These are phyloP conservation scores for Aspergillus alliaceus DNA, from an alignment of 2,329 filamentous ascomycete genomes.

Conservation along the genomic window DNA sequence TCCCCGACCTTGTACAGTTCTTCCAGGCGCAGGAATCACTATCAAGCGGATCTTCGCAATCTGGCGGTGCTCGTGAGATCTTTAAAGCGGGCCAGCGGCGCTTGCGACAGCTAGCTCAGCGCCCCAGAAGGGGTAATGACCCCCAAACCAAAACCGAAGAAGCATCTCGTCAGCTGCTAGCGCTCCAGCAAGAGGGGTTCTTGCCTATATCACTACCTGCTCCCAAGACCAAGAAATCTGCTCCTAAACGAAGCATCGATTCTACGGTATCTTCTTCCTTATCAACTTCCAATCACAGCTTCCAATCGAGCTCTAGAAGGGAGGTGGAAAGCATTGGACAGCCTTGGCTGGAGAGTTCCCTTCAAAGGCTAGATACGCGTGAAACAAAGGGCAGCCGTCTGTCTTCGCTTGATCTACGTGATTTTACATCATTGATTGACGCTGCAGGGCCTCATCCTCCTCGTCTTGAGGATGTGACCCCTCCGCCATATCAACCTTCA, in stretches of 20 bases:
- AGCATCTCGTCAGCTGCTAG: constrained; percentile 26
- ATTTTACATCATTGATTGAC: constrained; percentile 36
- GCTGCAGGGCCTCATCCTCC: constrained; percentile 28
- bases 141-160: constrained; percentile 26
- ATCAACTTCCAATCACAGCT: constrained; percentile 18
- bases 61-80: constrained; percentile 28
- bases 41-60: constrained; percentile 17
- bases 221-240: constrained; percentile 13
- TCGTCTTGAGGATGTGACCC: constrained; percentile 21
- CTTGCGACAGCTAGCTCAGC: constrained; percentile 34
- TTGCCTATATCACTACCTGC: constrained; percentile 15
- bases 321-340: constrained; percentile 40
- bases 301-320: constrained; percentile 30
- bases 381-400: constrained; percentile 21
- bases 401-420: constrained; percentile 31
- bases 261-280: constrained; percentile 15
- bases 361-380: constrained; percentile 15
- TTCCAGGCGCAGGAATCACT: constrained; percentile 32
- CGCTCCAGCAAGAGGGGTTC: constrained; percentile 33
- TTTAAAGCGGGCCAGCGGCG: constrained; percentile 35
- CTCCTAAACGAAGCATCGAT: constrained; percentile 24
- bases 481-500: constrained; percentile 20
- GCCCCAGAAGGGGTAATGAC: constrained; percentile 28
- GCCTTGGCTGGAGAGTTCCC: constrained; percentile 36
- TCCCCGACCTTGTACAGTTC: constrained; percentile 38